Evolutionary conservation across 164 flowering plant genomes (phyloP), one percentile per base, ranked within the genome.

Genomic region (Vitis amurensis): DNA sequence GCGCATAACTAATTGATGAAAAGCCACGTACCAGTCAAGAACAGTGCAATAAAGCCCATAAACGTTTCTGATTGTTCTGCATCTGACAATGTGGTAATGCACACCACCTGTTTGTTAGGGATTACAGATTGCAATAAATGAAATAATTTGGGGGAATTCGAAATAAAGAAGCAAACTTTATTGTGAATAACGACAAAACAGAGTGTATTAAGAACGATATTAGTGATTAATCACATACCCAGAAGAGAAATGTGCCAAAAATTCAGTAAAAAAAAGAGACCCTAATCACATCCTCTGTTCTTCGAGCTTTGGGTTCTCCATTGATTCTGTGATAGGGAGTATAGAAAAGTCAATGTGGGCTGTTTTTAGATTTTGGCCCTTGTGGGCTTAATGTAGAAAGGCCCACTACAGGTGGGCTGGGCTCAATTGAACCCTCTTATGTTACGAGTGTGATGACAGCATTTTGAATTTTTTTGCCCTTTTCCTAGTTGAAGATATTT

Each of bases 51-150:
- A 63, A 30, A 55, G 31, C 51, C 66, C 59, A 51, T 19, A 59
- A 53, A 47, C 49, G 37, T 13, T 47, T 55, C 12, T 53, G n/a
- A n/a, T 19, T 69, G 11, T 27, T 60, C 66, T 47, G 13, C 59
- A 0, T 13, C 6, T 9, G 11, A 71, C 59, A 71, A 64, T 64
- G 74, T 71, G 64, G 58, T 9, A 6, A 2, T 63, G 52, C 67
- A 53, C 47, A 44, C 55, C n/a, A 70, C 58, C 66, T 30, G 66
- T 16, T 51, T 10, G 56, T 14, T 5, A 14, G 48, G 14, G 65
- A 30, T n/a, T 23, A 13, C 51, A 47, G 16, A 51, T 15, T 44
- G 9, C 65, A 62, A 16, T 3, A 62, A 31, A 62, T 62, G 52
- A 44, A 15, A 47, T n/a, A 62, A 44, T 44, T 62, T 3, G 65